Evolutionary conservation across 495 filamentous ascomycete genomes (phyloP).

Genomic region (Diplogelasinospora grovesii): DNA sequence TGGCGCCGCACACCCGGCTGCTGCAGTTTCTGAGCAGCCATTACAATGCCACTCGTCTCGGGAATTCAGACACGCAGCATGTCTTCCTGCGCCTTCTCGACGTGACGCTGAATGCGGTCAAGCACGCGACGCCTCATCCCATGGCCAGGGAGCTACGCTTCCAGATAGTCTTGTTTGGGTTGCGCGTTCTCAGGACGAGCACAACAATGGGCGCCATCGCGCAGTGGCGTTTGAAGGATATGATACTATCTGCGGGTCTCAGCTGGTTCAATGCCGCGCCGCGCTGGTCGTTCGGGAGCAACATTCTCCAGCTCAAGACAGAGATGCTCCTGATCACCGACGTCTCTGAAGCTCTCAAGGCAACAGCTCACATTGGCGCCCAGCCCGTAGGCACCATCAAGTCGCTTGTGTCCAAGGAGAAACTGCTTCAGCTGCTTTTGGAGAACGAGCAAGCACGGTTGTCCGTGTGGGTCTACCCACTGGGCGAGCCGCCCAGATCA

Average conservation of each 20-base stretch:
- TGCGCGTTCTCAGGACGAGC: conserved; percentile 66
- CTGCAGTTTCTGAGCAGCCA: conserved; percentile 88
- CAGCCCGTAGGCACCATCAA: conserved; percentile 49
- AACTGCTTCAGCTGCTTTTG: conserved; percentile 67
- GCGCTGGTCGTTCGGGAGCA: conserved; percentile 93
- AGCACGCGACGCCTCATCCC: conserved; percentile 66
- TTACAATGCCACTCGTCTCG: conserved; percentile 81
- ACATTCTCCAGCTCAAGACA: conserved; percentile 85
- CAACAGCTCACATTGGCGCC: conserved; percentile 49
- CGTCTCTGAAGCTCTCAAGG: conserved; percentile 56
- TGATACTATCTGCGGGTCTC: conserved; percentile 74
- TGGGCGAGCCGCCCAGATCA: conserved; percentile 51
- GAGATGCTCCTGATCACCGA: conserved; percentile 79
- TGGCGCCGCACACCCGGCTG: conserved; percentile 79
- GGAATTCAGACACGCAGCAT: conserved; percentile 69
- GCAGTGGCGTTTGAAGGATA: conserved; percentile 77
- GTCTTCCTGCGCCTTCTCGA: conserved; percentile 74
- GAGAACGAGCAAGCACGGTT: conserved; percentile 81
- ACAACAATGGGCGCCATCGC: conserved; percentile 52
- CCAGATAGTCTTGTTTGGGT: conserved; percentile 73
- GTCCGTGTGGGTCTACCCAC: conserved; percentile 81
- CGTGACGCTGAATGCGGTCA: conserved; percentile 65
- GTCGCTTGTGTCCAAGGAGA: conserved; percentile 69
- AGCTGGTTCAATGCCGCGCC: conserved; percentile 82
- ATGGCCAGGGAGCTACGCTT: conserved; percentile 87